Conservation (phyloP, 495 filamentous ascomycete species). For the Penicillium maclennaniae region DNA sequence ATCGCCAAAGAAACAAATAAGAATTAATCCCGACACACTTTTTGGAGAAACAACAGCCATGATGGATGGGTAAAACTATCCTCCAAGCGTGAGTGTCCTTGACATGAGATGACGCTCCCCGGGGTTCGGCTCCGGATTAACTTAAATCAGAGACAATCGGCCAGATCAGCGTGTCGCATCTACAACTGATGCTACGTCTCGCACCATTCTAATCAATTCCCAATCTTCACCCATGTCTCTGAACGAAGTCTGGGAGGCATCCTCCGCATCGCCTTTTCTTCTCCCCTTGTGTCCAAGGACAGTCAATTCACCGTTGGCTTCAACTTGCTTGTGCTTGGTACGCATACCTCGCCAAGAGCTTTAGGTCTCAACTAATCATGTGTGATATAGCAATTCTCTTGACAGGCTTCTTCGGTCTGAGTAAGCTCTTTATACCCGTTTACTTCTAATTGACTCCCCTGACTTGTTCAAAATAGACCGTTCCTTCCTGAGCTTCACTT, state of each 20-base stretch:
- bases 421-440: constrained; percentile 49
- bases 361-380: constrained; percentile 16
- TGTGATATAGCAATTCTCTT: constrained; percentile 50
- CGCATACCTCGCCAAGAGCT: constrained; percentile 19
- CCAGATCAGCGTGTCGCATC: constrained; percentile 16
- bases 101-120: constrained; percentile 9
- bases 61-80: constrained; percentile 1
- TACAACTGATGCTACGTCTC: background rate
- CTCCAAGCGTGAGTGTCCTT: background rate
- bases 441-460: constrained; percentile 1
- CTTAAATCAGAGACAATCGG: constrained; percentile 12
- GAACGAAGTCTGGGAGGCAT: constrained; percentile 84
- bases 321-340: constrained; percentile 65
- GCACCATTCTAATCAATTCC: background rate
- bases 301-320: constrained; percentile 82
- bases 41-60: constrained; percentile 25
- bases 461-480: constrained; percentile 58
- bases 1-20: no score
- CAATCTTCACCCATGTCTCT: constrained; percentile 55
- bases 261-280: constrained; percentile 77
- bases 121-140: constrained; percentile 10
- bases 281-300: constrained; percentile 75
- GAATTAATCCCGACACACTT: constrained; percentile 9
- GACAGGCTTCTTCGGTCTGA: constrained; percentile 73
- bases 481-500: constrained; percentile 68